Base-by-base conservation (phyloP, 805 yeast species). In the Cyberlindnera lachancei region DNA sequence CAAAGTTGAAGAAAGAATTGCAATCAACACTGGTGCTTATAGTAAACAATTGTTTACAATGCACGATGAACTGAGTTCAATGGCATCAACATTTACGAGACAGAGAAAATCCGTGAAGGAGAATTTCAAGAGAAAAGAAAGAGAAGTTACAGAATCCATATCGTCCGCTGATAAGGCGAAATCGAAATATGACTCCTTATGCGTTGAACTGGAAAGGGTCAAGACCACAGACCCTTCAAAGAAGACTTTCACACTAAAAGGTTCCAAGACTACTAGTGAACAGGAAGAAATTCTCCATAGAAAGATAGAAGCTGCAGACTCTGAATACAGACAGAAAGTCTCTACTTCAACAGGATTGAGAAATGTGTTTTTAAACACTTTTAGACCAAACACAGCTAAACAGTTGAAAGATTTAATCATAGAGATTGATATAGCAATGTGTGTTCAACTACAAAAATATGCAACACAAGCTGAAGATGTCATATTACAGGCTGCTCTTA, bases 211-310 rank as follows among this genome's bases (percentile, higher is more conserved):
- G 55, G 96, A 90, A 45, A 79, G 81, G 46, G 68, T 87, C 27
- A 75, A 80, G 50, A 68, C 76, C 26, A 70, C 84, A 0, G 96
- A 90, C 52, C 95, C 94, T 15, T 69, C 80, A 36, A 84, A 82
- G 56, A 85, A 85, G 46, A 80, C 82, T 41, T 77, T 88, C 31
- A 75, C 90, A 3, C 68, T 92, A 52, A 84, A 84, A 52, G 80
- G 82, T 38, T 73, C 84, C 25, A 80, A 79, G 44, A 77, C 87
- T 0, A 75, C 82, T 2, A 80, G 79, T 32, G 73, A 70, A 30
- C 96, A 90, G 59, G 97, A 92, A 52, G 97, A 90, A 52, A 95
- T 88, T 30, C 63, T 90, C 14, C 75, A 71, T 39, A 63, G 78
- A 34, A 88, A 90, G 52, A 84, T 92, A 29, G 84, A 80, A 43